phyloP scores from a whole-genome alignment of 306 rosid species.

The Comarum palustre region DNA sequence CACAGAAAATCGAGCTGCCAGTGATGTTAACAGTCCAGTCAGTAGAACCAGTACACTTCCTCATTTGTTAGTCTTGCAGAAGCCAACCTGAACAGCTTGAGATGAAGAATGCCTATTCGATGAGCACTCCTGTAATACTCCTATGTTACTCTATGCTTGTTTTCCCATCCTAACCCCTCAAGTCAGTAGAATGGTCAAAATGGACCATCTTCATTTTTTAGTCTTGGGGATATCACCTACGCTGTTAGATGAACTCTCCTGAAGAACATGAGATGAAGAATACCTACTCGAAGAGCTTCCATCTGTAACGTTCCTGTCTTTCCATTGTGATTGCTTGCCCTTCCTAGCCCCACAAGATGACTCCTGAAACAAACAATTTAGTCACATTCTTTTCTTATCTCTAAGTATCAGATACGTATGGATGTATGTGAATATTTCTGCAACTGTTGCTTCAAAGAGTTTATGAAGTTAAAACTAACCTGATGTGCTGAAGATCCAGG shows the following conservation, averaged over 20 bases:
- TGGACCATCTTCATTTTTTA: slow-evolving; percentile 32
- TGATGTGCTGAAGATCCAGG: slow-evolving; percentile 81
- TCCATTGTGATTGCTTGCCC: slow-evolving; percentile 59
- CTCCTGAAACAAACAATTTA: slow-evolving; percentile 45
- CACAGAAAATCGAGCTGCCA: slow-evolving; percentile 7
- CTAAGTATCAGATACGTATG: not conserved
- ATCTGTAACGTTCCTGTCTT: slow-evolving; percentile 43
- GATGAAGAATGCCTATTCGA: slow-evolving; percentile 63
- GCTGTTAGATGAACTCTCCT: slow-evolving; percentile 74
- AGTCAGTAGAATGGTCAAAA: slow-evolving; percentile 18
- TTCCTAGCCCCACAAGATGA: slow-evolving; percentile 50
- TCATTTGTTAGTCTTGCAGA: slow-evolving; percentile 48
- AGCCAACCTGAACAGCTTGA: slow-evolving; percentile 66
- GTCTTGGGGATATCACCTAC: slow-evolving; percentile 54
- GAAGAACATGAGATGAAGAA: slow-evolving; percentile 66
- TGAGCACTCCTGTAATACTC: slow-evolving; percentile 46
- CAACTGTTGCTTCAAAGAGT: slow-evolving; percentile 17
- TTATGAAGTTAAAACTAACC: slow-evolving; percentile 40
- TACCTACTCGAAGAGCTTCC: slow-evolving; percentile 64
- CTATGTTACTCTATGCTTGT: slow-evolving; percentile 53
- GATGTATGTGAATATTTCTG: not conserved
- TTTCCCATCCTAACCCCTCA: slow-evolving; percentile 53
- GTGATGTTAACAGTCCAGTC: not conserved
- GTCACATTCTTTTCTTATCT: slow-evolving; percentile 8
- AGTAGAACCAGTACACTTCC: not conserved